Evolutionary conservation across 805 yeast species (phyloP), one percentile per base, ranked within the genome.

Genomic region (Teunomyces pallodes): DNA sequence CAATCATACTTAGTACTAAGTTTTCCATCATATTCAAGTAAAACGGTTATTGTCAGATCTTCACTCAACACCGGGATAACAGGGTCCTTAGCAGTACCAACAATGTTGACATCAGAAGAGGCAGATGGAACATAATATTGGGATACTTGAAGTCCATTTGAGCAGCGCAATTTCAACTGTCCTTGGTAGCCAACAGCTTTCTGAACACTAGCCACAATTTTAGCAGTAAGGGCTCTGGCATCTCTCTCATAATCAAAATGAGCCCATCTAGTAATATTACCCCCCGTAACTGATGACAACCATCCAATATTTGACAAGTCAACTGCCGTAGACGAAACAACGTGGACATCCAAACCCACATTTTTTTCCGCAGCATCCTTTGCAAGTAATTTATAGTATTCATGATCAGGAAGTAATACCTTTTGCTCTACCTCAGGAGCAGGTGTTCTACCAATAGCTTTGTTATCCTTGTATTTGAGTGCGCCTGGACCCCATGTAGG

Each of bases 401-500:
- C 81, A 54, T 78, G 80, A 42, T 81, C 83, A 5, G 90, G 78
- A 20, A 78, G 72, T 55, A 84, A 76, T 10, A 83, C 68, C 20
- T 74, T 79, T 53, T 80, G 79, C 42, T 77, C 79, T 16, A 59
- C 59, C 46, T 70, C 76, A 0, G 74, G 67, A 47, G 75, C 63
- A 43, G 74, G 71, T 24, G 66, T 58, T 17, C 80, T 74, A 4
- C 74, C 74, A 12, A 70, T 69, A 3, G 66, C 54, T 40, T 65
- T 65, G 49, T 64, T 64, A 20, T 70, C 70, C 55, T 76, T 80
- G 46, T 66, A 68, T n/a, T 72, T 68, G 46, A 86, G 73, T 8
- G 77, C 72, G 3, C 97, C 97, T 0, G 90, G 85, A 0, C 96
- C 96, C 77, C 82, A 77, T 0, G 88, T 77, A 5, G 99, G 97